phyloP scores from a whole-genome alignment of 148 eudicot species.

The Rhododendron griersonianum region DNA sequence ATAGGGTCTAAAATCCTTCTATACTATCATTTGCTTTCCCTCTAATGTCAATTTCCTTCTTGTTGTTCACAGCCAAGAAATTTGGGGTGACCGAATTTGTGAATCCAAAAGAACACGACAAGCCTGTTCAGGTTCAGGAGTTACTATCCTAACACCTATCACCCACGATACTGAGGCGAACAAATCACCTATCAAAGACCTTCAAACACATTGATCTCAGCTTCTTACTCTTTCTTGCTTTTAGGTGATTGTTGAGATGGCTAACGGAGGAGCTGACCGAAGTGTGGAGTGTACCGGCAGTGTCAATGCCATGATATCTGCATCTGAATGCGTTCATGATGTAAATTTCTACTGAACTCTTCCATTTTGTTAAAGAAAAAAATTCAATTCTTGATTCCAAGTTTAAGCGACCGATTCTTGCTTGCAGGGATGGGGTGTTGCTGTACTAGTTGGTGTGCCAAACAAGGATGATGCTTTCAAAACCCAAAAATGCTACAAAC shows the following conservation, averaged over 20 bases:
- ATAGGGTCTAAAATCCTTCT: too few relatives aligned
- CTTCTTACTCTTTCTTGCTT: not conserved
- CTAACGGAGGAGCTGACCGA: conserved; percentile 66
- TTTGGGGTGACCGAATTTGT: conserved; percentile 71
- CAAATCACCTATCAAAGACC: not conserved
- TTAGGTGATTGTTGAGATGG: conserved; percentile 60
- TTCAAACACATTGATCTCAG: not conserved
- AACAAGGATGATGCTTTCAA: conserved; percentile 67
- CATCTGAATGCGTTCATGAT: conserved; percentile 87
- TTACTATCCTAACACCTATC: conserved; percentile 1
- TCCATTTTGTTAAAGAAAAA: not conserved
- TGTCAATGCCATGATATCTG: conserved; percentile 69
- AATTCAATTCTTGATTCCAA: not conserved
- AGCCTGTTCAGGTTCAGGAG: conserved; percentile 71
- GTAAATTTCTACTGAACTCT: conserved; percentile 25
- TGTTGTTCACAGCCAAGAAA: conserved; percentile 44
- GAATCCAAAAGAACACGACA: conserved; percentile 59
- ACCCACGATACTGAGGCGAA: too few relatives aligned
- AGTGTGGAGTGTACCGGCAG: conserved; percentile 65
- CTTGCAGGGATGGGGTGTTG: conserved; percentile 84
- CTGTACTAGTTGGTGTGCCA: conserved; percentile 74
- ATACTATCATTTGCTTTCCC: too few relatives aligned
- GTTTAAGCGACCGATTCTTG: conserved; percentile 10
- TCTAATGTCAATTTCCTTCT: not conserved
- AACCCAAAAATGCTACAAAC: too few relatives aligned